A percentile compares a stretch with the other conserved stretches of the same genome.
phyloP scores from a whole-genome alignment of 2,329 filamentous ascomycete genomes.

The Diplodia corticola region DNA sequence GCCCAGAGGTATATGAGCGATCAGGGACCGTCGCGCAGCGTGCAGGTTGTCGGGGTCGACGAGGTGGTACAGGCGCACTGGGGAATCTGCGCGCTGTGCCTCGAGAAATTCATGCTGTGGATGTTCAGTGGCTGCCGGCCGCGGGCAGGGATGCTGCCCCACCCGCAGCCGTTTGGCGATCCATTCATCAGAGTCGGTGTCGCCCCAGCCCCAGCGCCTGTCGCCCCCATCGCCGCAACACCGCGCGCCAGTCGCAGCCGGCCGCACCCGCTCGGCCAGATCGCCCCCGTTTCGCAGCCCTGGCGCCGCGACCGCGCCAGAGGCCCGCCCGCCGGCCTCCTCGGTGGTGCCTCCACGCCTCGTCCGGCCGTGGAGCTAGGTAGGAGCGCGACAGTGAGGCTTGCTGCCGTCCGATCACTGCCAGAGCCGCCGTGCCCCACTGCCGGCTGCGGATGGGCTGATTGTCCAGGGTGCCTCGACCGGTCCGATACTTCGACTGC shows the following conservation, averaged over 20 bases:
- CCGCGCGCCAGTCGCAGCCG: not conserved
- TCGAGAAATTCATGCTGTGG: constrained; percentile 18
- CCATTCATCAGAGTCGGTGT: constrained; percentile 11
- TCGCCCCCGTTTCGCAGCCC: not conserved
- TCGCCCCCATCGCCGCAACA: not conserved
- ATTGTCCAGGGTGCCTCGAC: constrained; percentile 6
- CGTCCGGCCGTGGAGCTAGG: not conserved
- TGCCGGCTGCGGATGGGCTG: not conserved
- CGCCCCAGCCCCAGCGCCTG: not conserved
- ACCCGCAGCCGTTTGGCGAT: constrained; percentile 8
- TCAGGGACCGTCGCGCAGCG: constrained; percentile 2
- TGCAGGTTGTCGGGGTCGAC: constrained; percentile 2
- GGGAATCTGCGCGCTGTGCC: constrained; percentile 11
- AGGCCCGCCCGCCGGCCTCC: too few relatives aligned
- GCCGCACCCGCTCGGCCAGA: not conserved
- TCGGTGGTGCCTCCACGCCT: not conserved
- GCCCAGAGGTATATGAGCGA: constrained; percentile 8
- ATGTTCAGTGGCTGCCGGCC: constrained; percentile 16
- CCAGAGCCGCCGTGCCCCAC: not conserved
- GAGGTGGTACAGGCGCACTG: constrained; percentile 15
- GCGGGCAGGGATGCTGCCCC: constrained; percentile 1
- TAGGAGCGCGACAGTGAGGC: constrained; percentile 4
- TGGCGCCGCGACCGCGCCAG: not conserved
- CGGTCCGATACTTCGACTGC: constrained; percentile 3
- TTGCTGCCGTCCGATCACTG: not conserved